phyloP scores from a whole-genome alignment of 2,329 filamentous ascomycete species.

The Fusarium domesticum region DNA sequence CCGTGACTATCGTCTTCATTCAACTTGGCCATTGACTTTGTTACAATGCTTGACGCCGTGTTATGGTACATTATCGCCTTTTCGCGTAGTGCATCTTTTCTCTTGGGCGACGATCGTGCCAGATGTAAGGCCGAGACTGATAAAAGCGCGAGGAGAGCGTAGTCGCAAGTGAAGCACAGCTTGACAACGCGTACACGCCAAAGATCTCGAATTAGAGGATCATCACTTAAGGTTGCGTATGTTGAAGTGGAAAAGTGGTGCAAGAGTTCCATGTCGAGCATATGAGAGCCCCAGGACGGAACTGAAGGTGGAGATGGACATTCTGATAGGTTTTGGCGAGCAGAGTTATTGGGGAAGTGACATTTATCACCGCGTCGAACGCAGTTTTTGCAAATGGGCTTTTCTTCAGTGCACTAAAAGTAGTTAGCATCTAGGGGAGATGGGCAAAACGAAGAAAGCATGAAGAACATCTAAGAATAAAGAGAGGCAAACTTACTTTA shows the following conservation, averaged over 20 bases:
- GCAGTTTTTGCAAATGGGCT: slow-evolving; percentile 1
- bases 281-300: not conserved
- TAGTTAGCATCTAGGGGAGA: not conserved
- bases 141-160: slow-evolving; percentile 2
- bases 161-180: slow-evolving; percentile 2
- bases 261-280: slow-evolving; percentile 2
- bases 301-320: not conserved
- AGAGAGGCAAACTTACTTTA: not conserved
- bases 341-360: not conserved
- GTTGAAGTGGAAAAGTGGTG: slow-evolving; percentile 3
- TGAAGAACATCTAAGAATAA: not conserved
- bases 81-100: not conserved
- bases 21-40: not conserved
- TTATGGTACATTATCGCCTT: not conserved
- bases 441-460: not conserved
- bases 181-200: slow-evolving; percentile 3
- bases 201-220: slow-evolving; percentile 1
- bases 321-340: not conserved
- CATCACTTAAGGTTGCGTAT: slow-evolving; percentile 2
- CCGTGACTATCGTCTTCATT: not conserved
- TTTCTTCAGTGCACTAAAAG: slow-evolving; percentile 2
- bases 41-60: slow-evolving; percentile 1
- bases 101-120: not conserved
- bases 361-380: not conserved
- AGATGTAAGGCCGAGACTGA: slow-evolving; percentile 2